Evolutionary conservation across 352 stramenopile genomes (phyloP), one percentile per base, ranked within the genome.

Genomic region (Pythium oligandrum): DNA sequence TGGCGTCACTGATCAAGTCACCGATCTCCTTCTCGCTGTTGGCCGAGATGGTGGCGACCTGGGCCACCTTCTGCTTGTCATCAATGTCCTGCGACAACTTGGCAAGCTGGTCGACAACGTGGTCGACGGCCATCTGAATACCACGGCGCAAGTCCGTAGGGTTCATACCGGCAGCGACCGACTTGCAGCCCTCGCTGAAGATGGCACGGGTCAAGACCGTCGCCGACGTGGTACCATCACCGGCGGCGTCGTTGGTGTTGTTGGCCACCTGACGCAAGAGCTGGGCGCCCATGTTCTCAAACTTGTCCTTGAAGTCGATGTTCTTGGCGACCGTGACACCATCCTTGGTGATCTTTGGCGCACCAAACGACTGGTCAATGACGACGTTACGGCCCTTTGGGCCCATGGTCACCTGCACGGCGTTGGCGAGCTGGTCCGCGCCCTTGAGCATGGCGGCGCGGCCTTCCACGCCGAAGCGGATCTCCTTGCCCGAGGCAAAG

Each of bases 321-420:
- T 90, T 82, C 76, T 98, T 98, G 48, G 96, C 96, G 35, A 99
- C 95, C 12, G 96, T 98, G 9, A 99, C 96, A 71, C 96, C 96
- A 76, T 99, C 96, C 79, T 99, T 99, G 56, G 95, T 98, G 72
- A 99, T 98, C 78, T 98, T 98, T 26, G 96, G 95, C 37, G 95
- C 73, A 44, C 96, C 96, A 66, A 97, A 99, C 35, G 95, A 92
- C 83, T 99, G 97, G 59, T 98, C 96, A 65, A 99, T 98, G 51
- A 99, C 97, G 37, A 98, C 98, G 82, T 99, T 99, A 60, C 98
- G 95, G 68, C 98, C 98, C 81, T 99, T 99, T 36, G 98, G 98
- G 51, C 98, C 98, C 64, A 99, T 88, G 42, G 98, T 99, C 48
- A 99, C 96, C 79, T 99, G 95, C 54, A 99, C 97, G 60, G 97